Percentiles rank a stretch among this genome's conserved stretches.
Evolutionary conservation across 73 alveolate species (phyloP).

Genomic region (Diophrys appendiculata): DNA sequence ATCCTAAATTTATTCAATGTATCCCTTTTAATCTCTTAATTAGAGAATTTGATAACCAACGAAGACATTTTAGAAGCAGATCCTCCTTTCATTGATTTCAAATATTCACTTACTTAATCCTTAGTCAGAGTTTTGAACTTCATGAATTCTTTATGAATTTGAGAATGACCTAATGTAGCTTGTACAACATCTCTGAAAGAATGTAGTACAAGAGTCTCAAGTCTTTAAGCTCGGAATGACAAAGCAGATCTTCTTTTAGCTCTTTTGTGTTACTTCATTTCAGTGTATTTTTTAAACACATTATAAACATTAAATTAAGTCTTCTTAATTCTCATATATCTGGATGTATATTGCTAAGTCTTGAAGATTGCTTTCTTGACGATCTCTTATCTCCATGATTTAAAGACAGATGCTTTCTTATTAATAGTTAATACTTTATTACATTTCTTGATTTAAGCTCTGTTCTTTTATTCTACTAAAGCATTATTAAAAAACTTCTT

Average conservation of each 20-base stretch:
- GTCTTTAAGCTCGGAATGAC: background rate
- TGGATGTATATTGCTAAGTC: conserved; percentile 1
- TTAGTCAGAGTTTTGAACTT: background rate
- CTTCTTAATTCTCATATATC: background rate
- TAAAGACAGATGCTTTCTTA: background rate
- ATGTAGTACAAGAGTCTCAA: background rate
- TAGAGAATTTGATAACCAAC: background rate
- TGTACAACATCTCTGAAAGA: background rate
- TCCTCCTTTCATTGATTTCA: background rate
- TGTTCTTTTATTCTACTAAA: background rate
- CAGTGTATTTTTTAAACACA: background rate
- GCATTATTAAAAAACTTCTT: background rate
- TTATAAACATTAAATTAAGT: background rate
- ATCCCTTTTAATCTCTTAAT: background rate
- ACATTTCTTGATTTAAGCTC: background rate
- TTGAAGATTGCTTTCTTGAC: background rate
- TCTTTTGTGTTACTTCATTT: background rate
- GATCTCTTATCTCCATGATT: background rate
- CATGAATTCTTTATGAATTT: background rate
- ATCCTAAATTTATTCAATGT: background rate
- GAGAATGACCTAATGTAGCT: background rate
- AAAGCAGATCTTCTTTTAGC: background rate
- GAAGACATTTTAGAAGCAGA: background rate
- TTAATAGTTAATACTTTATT: background rate
- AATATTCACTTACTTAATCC: background rate